A percentile compares a stretch with the other conserved stretches of the same genome.
These are phyloP conservation scores for Corchorus capsularis DNA, from an alignment of 345 rosid genomes.

Conservation along the genomic window DNA sequence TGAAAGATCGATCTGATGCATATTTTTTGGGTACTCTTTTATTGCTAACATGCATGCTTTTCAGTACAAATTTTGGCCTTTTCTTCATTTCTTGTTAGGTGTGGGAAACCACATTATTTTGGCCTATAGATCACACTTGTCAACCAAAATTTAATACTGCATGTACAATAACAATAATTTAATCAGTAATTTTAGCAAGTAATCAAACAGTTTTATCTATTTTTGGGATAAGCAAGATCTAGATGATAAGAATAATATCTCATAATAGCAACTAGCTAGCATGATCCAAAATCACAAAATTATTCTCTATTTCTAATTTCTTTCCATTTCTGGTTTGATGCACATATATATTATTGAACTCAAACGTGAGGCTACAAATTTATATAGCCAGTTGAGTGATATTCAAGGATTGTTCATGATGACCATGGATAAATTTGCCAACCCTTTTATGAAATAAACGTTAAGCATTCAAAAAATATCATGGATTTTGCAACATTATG, in stretches of 20 bases:
- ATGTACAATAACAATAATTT: conserved; percentile 2
- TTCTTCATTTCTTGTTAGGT: conserved; percentile 32
- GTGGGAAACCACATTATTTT: conserved; percentile 33
- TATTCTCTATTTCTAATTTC: background rate
- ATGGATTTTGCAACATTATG: too few species aligned
- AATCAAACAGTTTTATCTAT: background rate
- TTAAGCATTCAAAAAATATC: too few species aligned
- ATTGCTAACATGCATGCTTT: conserved; percentile 29
- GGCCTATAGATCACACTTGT: conserved; percentile 25
- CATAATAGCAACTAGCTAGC: background rate
- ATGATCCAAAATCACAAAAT: background rate
- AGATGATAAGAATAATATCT: background rate
- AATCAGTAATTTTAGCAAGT: background rate
- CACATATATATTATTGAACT: background rate
- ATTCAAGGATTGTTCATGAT: background rate
- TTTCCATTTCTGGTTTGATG: background rate
- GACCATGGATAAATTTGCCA: too few species aligned
- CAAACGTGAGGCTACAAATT: background rate
- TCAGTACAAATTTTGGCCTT: conserved; percentile 31
- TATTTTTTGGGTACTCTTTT: conserved; percentile 21
- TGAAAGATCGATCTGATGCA: conserved; percentile 29
- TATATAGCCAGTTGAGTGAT: background rate
- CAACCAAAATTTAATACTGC: conserved; percentile 18
- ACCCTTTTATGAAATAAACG: too few species aligned
- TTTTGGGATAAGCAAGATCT: conserved; percentile 10